A percentile compares a stretch with the other conserved stretches of the same genome.
Conservation (phyloP, 1,284 basidiomycete genomes). For the Megacollybia platyphylla region DNA sequence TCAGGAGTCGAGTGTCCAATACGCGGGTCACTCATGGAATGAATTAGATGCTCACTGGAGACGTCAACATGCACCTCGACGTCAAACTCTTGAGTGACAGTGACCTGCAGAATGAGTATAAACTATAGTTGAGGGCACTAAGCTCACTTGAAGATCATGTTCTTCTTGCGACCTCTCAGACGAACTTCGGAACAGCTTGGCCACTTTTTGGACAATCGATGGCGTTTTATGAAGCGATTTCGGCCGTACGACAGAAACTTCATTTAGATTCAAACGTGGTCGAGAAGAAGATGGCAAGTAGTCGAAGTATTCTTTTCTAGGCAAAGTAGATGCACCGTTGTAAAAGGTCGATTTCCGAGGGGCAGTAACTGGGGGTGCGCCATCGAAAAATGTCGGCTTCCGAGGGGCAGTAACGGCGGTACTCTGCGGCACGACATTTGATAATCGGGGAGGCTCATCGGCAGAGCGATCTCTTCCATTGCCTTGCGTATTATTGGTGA, state of each 20-base stretch:
- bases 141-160: no score
- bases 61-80: no score
- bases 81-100: no score
- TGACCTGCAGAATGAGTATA: no score
- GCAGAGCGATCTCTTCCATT: not conserved
- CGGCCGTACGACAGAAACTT: not conserved
- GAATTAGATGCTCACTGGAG: no score
- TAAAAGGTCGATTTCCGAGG: not conserved
- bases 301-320: not conserved
- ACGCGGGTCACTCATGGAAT: no score
- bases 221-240: not conserved
- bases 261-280: not conserved
- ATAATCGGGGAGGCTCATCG: not conserved
- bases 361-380: not conserved
- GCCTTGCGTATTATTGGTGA: conserved; percentile 8
- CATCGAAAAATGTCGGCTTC: not conserved
- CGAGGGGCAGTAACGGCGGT: not conserved
- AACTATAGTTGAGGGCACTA: no score
- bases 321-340: not conserved
- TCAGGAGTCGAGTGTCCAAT: no score
- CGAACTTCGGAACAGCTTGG: no score
- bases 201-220: no score
- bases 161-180: no score
- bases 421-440: not conserved
- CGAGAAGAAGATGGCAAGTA: not conserved